Conservation (phyloP, 768 basidiomycete genomes). For the Mycena haematopus region DNA sequence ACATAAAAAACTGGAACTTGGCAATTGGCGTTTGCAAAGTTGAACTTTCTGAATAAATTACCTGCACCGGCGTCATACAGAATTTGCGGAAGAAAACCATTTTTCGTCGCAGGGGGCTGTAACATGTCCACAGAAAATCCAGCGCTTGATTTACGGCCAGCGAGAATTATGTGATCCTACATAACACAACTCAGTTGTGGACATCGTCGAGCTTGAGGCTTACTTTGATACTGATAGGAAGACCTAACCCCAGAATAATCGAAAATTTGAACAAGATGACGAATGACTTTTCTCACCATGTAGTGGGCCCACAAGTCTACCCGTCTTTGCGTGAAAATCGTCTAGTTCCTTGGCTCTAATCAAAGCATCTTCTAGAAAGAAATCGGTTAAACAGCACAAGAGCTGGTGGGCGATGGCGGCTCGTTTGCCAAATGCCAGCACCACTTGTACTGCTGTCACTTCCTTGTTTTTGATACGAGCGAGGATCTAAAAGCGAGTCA, state of each 20-base stretch:
- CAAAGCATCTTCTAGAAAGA: constrained; percentile 52
- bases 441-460: constrained; percentile 46
- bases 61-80: constrained; percentile 51
- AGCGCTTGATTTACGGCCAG: constrained; percentile 45
- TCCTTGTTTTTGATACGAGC: constrained; percentile 36
- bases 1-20: constrained; percentile 44
- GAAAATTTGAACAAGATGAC: not conserved
- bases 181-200: not conserved
- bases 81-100: constrained; percentile 39
- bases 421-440: constrained; percentile 53
- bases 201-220: constrained; percentile 12
- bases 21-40: not conserved
- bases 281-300: constrained; percentile 40
- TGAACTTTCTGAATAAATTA: not conserved
- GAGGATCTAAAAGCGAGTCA: constrained; percentile 19
- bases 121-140: constrained; percentile 39
- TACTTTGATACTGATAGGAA: constrained; percentile 49
- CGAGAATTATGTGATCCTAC: constrained; percentile 49
- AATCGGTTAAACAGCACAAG: constrained; percentile 46
- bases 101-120: constrained; percentile 20
- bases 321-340: constrained; percentile 43
- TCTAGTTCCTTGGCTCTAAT: constrained; percentile 50
- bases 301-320: constrained; percentile 48
- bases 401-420: constrained; percentile 60
- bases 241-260: constrained; percentile 11